Evolutionary conservation across 2,329 filamentous ascomycete genomes (phyloP).

Genomic region (Lasiodiplodia sp.): DNA sequence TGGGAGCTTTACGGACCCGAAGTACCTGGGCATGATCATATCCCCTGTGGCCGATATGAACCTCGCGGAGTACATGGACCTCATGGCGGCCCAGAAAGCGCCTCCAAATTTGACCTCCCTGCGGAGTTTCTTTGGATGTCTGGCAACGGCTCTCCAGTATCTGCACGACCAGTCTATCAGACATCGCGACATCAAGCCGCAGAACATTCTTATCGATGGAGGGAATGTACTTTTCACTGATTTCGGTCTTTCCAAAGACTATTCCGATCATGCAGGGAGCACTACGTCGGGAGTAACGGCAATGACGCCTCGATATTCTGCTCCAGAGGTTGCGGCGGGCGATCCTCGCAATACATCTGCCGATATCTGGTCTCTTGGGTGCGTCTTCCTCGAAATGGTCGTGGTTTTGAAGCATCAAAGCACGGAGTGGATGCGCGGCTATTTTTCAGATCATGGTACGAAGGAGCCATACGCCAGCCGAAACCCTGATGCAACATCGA

Average conservation of each 20-base stretch:
- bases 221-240: conserved; percentile 35
- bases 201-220: conserved; percentile 37
- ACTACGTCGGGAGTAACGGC: conserved; percentile 33
- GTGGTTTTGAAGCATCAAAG: conserved; percentile 34
- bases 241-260: conserved; percentile 38
- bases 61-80: conserved; percentile 42
- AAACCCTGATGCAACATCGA: background rate
- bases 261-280: conserved; percentile 19
- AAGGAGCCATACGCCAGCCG: background rate
- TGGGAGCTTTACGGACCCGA: conserved; percentile 44
- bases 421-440: background rate
- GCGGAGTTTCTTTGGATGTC: conserved; percentile 46
- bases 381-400: conserved; percentile 36
- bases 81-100: background rate
- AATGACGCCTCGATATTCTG: conserved; percentile 33
- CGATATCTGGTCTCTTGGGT: conserved; percentile 37
- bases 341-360: conserved; percentile 33
- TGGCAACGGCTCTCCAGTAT: conserved; percentile 40
- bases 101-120: conserved; percentile 31
- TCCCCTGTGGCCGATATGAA: conserved; percentile 47
- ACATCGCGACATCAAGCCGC: conserved; percentile 38
- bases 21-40: conserved; percentile 43
- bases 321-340: conserved; percentile 34
- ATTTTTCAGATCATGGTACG: background rate
- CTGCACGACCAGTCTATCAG: conserved; percentile 35